Conservation (phyloP, 495 filamentous ascomycete genomes). For the Rusavskia elegans region DNA sequence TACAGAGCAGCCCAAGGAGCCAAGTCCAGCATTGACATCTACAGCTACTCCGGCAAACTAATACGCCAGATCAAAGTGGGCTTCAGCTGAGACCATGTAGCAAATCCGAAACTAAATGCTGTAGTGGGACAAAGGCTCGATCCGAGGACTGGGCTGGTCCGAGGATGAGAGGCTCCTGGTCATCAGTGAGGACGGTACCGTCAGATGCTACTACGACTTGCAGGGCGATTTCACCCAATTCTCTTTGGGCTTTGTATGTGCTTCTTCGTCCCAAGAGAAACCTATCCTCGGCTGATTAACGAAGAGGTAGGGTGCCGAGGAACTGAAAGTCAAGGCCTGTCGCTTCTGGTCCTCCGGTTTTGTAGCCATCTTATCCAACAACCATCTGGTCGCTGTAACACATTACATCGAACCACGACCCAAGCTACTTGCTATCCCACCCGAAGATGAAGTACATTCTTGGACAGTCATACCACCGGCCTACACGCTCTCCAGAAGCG, state of each 20-base stretch:
- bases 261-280: background rate
- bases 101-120: conserved; percentile 13
- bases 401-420: conserved; percentile 84
- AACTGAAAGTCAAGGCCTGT: conserved; percentile 71
- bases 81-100: background rate
- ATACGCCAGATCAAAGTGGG: conserved; percentile 54
- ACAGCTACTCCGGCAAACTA: conserved; percentile 78
- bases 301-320: conserved; percentile 52
- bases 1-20: conserved; percentile 53
- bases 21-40: conserved; percentile 83
- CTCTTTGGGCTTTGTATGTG: conserved; percentile 66
- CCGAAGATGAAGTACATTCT: conserved; percentile 64
- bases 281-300: conserved; percentile 5
- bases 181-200: conserved; percentile 76
- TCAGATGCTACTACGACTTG: conserved; percentile 80
- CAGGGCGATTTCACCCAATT: conserved; percentile 93
- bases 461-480: conserved; percentile 85
- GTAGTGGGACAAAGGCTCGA: conserved; percentile 80
- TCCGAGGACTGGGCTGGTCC: conserved; percentile 88
- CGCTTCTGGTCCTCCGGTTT: conserved; percentile 85
- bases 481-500: conserved; percentile 82
- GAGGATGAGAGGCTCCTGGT: conserved; percentile 89
- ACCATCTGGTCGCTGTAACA: conserved; percentile 71
- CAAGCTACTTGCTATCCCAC: conserved; percentile 60
- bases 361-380: conserved; percentile 84